phyloP scores from a whole-genome alignment of 179 eudicot genomes.

The Carnegiea gigantea region DNA sequence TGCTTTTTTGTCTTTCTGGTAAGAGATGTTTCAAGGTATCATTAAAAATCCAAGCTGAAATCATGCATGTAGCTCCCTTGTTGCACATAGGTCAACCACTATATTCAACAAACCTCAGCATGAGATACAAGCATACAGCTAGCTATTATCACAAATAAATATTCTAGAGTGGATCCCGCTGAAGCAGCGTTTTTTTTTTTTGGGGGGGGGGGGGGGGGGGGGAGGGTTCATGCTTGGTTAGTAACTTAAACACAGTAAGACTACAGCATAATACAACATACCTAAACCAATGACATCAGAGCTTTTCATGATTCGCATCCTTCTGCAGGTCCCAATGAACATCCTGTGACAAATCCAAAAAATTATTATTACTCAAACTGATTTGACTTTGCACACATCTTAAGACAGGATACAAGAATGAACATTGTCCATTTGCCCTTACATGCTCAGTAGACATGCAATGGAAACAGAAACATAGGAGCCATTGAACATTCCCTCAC shows the following conservation, averaged over 20 bases:
- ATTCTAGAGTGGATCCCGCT: too few species aligned
- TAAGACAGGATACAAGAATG: background rate
- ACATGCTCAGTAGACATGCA: background rate
- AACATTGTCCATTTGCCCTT: background rate
- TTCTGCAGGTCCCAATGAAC: conserved; percentile 54
- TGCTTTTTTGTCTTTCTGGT: too few species aligned
- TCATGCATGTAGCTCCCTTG: too few species aligned
- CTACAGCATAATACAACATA: conserved; percentile 15
- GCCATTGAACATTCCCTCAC: background rate
- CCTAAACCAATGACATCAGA: conserved; percentile 64
- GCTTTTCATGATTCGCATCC: conserved; percentile 62
- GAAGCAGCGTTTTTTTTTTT: too few species aligned
- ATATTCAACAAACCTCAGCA: background rate
- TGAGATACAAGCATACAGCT: too few species aligned
- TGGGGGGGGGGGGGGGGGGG: too few species aligned
- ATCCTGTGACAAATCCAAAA: conserved; percentile 34
- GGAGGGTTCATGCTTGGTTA: too few species aligned
- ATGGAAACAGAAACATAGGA: background rate
- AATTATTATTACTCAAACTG: background rate
- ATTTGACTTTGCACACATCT: background rate
- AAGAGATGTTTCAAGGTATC: too few species aligned
- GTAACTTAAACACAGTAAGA: background rate
- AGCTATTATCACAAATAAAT: too few species aligned
- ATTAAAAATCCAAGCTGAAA: too few species aligned
- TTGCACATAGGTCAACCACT: too few species aligned